phyloP scores from a whole-genome alignment of 306 rosid genomes.

The Vicia faba region DNA sequence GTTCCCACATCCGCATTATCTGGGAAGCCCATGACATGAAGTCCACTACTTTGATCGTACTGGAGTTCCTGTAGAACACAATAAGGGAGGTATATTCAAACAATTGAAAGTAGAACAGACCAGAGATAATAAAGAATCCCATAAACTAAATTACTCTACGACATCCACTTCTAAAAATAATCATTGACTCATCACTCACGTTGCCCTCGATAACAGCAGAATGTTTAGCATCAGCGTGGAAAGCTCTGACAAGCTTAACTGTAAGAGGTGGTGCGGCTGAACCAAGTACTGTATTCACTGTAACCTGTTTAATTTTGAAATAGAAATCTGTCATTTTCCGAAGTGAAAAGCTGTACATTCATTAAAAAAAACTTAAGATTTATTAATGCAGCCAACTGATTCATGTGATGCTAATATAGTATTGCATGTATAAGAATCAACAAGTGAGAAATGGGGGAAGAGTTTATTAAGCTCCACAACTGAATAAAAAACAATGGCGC shows the following conservation, averaged over 20 bases:
- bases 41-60: slow-evolving; percentile 61
- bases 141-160: slow-evolving; percentile 17
- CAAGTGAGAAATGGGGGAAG: slow-evolving; percentile 9
- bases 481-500: neutral
- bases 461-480: slow-evolving; percentile 9
- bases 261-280: slow-evolving; percentile 82
- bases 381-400: slow-evolving; percentile 4
- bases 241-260: slow-evolving; percentile 76
- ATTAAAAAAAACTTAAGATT: neutral
- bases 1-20: slow-evolving; percentile 70
- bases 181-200: slow-evolving; percentile 44
- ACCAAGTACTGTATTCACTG: slow-evolving; percentile 86
- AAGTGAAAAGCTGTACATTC: slow-evolving; percentile 6
- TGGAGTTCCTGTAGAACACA: slow-evolving; percentile 71
- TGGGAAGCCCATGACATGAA: slow-evolving; percentile 67
- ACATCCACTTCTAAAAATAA: slow-evolving; percentile 30
- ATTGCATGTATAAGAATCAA: slow-evolving; percentile 29
- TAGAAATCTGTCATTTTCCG: slow-evolving; percentile 27
- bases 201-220: slow-evolving; percentile 56
- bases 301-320: slow-evolving; percentile 62
- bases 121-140: slow-evolving; percentile 25
- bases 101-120: slow-evolving; percentile 17
- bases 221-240: slow-evolving; percentile 61
- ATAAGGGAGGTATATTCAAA: slow-evolving; percentile 29
- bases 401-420: slow-evolving; percentile 7